Base-by-base conservation (phyloP, 2,329 filamentous ascomycete genomes). In the Aspergillus sp. region DNA sequence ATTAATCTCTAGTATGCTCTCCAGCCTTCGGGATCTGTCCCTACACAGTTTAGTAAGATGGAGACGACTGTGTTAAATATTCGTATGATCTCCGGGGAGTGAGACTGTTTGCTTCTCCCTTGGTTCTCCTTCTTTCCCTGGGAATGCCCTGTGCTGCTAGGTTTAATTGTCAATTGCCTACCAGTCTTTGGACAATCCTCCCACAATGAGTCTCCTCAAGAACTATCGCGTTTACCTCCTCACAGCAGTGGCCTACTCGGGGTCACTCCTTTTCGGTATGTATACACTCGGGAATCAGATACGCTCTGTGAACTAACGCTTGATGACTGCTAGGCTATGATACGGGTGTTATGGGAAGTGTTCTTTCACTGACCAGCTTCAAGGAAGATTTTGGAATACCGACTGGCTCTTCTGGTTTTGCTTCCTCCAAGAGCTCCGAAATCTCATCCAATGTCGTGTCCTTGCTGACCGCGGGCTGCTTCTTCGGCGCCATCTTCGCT, bases 141-240 rank as follows among this genome's bases (percentile, higher is more conserved):
- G 58, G 56, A 50, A 60, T 48, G 57, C 55, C 36, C 28, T 49
- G 25, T 47, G 48, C 43, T 55, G 47, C 32, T 30, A 47, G 54
- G 53, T 38, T 32, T 41, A 28, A 57, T 59, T 36, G 43, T 17
- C 36, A 23, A 50, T 43, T n/a, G 30, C 32, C 25, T 54, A 47
- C 25, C 43, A 21, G 47, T 51, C 54, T 32, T 25, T 36, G 17
- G 28, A 17, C 47, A 56, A 58, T 63, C 47, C 43, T 45, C 38
- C 57, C 55, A 67, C 38, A 55, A 69, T 67, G 65, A 62, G 63
- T 25, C 67, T 76, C 59, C 73, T 79, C 65, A 76, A 78, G 67
- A 79, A 80, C 60, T 76, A 78, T 55, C 74, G 78, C 55, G 78
- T 81, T 32, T 80, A 80, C 64, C 68, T 80, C 59, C 74, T 81